Base-by-base conservation (phyloP, 305 asterid genomes). In the Fraxinus nigra region DNA sequence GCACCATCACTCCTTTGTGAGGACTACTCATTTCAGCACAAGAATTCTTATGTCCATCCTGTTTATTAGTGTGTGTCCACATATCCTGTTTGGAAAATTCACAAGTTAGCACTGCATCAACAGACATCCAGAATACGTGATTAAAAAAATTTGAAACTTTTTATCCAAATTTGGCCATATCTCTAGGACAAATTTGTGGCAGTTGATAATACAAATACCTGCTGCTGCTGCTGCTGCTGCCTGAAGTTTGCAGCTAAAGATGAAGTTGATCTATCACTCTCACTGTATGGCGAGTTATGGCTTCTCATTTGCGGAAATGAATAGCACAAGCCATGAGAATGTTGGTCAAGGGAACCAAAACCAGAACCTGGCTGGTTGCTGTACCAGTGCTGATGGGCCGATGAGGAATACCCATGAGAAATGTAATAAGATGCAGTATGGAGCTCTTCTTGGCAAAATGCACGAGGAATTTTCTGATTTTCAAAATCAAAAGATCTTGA, bases 401-500 rank as follows among this genome's bases (percentile, higher is more conserved):
- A 76, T 9, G 92, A 87, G 82, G 91, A 73, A 83, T 79, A 81
- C 46, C 89, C 87, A 11, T 79, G 94, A 82, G 91, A 86, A 77
- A 83, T 65, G 85, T 90, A 87, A 75, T 84, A 88, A 79, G 82
- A 88, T 35, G 94, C 87, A 85, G 90, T 81, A 54, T 83, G 91
- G 76, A 86, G 94, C 84, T 90, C 93, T 86, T 89, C 94, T 80
- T 84, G 84, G 85, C 86, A 84, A 85, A 85, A 79, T 56, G 87
- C 83, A 75, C 24, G 84, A 72, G 92, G 85, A 65, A 34, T 77
- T 81, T 84, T 88, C 87, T 54, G 75, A 81, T 83, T 85, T 76
- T 83, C 90, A 86, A 72, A 30, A 54, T 90, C 78, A 67, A 84
- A 82, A 59, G 91, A 81, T 81, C 86, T 84, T 30, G 91, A 74